Conservation (phyloP, 2,329 filamentous ascomycete genomes). For the Fusarium mexicanum region DNA sequence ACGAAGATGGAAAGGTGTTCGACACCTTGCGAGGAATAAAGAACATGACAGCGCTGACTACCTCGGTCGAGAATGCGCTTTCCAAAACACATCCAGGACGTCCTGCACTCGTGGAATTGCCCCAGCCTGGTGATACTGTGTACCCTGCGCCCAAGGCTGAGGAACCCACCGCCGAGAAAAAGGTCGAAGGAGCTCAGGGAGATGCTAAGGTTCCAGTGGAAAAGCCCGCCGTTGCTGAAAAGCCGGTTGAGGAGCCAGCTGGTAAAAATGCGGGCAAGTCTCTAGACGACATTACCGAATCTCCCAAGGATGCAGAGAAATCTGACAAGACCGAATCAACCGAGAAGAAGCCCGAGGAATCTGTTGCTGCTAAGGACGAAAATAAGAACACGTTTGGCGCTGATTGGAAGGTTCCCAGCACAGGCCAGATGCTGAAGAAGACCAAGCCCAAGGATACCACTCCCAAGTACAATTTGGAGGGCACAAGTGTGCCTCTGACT, state of each 20-base stretch:
- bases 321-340: conserved; percentile 39
- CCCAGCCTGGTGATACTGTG: conserved; percentile 72
- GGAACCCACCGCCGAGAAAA: conserved; percentile 29
- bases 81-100: conserved; percentile 84
- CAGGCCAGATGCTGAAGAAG: conserved; percentile 45
- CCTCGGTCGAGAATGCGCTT: conserved; percentile 78
- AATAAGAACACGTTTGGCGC: conserved; percentile 42
- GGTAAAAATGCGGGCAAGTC: conserved; percentile 29
- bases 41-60: conserved; percentile 71
- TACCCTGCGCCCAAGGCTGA: conserved; percentile 43
- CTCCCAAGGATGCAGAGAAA: conserved; percentile 39
- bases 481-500: conserved; percentile 78
- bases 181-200: conserved; percentile 27
- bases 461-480: conserved; percentile 75
- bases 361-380: conserved; percentile 41
- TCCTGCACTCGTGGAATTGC: conserved; percentile 73
- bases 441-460: conserved; percentile 58
- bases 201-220: conserved; percentile 50
- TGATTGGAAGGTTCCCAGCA: conserved; percentile 45
- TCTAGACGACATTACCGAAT: conserved; percentile 40
- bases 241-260: conserved; percentile 28
- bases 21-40: conserved; percentile 74
- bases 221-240: conserved; percentile 21
- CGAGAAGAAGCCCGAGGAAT: conserved; percentile 34
- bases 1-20: conserved; percentile 77